These are phyloP conservation scores for Starmerella sirachaensis DNA, from an alignment of 805 yeast genomes.

Conservation along the genomic window DNA sequence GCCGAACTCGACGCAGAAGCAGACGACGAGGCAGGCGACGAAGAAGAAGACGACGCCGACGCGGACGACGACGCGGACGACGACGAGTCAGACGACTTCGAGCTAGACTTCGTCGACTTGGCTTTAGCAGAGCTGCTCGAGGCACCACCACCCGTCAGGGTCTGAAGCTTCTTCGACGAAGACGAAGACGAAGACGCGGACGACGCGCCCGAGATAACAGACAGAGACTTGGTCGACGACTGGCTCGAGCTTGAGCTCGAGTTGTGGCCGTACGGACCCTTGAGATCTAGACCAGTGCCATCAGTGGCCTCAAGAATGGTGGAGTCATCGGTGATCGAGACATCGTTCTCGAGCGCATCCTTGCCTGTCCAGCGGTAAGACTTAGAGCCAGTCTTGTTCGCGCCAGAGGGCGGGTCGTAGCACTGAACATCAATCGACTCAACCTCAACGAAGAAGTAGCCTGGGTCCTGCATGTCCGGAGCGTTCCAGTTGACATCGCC, in stretches of 20 bases:
- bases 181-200: slow-evolving; percentile 11
- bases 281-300: slow-evolving; percentile 50
- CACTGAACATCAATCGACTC: slow-evolving; percentile 51
- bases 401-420: slow-evolving; percentile 57
- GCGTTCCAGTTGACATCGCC: slow-evolving; percentile 78
- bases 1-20: slow-evolving; percentile 6
- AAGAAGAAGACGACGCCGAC: slow-evolving; percentile 2
- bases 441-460: slow-evolving; percentile 67
- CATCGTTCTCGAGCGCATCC: slow-evolving; percentile 34
- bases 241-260: slow-evolving; percentile 7
- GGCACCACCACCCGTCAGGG: slow-evolving; percentile 5
- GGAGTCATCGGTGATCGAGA: slow-evolving; percentile 51
- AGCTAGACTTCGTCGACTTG: slow-evolving; percentile 9
- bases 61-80: slow-evolving; percentile 13
- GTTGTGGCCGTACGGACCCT: slow-evolving; percentile 20
- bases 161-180: not conserved
- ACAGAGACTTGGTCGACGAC: slow-evolving; percentile 10
- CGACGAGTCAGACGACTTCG: slow-evolving; percentile 3
- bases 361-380: slow-evolving; percentile 46
- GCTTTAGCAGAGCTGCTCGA: slow-evolving; percentile 7
- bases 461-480: slow-evolving; percentile 35
- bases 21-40: slow-evolving; percentile 1
- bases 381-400: slow-evolving; percentile 35
- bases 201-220: slow-evolving; percentile 9
- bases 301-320: slow-evolving; percentile 48